A percentile compares a stretch with the other conserved stretches of the same genome.
phyloP scores from a whole-genome alignment of 1,139 yeast species.

The Debaryomycetaceae sp. region DNA sequence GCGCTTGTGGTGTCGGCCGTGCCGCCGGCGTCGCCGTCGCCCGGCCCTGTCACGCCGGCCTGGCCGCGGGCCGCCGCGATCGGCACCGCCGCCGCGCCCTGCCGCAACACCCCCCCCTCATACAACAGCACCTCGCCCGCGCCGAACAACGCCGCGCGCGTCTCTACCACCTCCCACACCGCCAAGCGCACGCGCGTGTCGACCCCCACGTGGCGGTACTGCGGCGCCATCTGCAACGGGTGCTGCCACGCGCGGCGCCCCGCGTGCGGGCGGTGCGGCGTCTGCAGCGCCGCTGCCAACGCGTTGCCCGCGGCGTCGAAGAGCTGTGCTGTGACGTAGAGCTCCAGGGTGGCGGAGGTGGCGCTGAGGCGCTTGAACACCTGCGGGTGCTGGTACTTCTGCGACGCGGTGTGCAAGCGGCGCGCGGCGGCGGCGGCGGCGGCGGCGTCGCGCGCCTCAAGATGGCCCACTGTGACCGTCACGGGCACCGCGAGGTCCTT shows the following conservation, averaged over 20 bases:
- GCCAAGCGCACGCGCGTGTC: constrained; percentile 57
- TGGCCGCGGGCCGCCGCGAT: too few species aligned
- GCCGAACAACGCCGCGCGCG: constrained; percentile 50
- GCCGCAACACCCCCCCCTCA: too few species aligned
- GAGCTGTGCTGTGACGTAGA: constrained; percentile 59
- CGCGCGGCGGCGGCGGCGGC: constrained; percentile 17
- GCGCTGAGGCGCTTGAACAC: constrained; percentile 48
- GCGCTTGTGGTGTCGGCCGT: too few species aligned
- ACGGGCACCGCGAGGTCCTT: constrained; percentile 62
- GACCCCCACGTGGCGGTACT: constrained; percentile 62
- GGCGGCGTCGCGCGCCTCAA: constrained; percentile 22
- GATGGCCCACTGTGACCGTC: constrained; percentile 30
- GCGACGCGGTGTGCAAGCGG: constrained; percentile 47
- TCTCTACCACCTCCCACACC: constrained; percentile 63
- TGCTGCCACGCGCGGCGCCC: constrained; percentile 43
- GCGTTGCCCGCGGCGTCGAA: constrained; percentile 53
- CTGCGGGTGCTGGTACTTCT: constrained; percentile 51
- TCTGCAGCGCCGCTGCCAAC: constrained; percentile 62
- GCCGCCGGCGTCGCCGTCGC: too few species aligned
- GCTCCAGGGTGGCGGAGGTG: constrained; percentile 50
- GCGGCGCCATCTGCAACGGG: constrained; percentile 68
- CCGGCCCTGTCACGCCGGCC: too few species aligned
- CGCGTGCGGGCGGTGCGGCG: constrained; percentile 60
- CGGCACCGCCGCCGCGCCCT: too few species aligned
- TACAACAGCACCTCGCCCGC: constrained; percentile 54